These are phyloP conservation scores for Lumnitzera racemosa DNA, from an alignment of 345 rosid species.

Conservation along the genomic window DNA sequence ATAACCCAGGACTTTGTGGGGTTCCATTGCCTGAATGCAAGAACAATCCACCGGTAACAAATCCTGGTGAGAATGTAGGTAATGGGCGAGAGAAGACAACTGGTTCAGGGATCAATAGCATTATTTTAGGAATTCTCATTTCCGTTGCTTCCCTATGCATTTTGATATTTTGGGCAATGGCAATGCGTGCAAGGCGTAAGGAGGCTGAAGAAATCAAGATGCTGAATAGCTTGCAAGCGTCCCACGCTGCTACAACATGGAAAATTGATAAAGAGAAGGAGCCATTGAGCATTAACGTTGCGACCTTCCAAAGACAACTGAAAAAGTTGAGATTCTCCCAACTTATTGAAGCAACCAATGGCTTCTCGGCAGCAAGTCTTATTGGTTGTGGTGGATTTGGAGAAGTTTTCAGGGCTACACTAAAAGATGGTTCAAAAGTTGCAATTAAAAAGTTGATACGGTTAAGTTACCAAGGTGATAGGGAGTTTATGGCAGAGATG, in stretches of 20 bases:
- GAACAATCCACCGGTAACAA: conserved; percentile 34
- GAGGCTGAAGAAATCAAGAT: conserved; percentile 81
- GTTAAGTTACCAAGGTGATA: conserved; percentile 9
- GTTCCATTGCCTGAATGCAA: conserved; percentile 78
- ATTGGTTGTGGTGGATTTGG: conserved; percentile 13
- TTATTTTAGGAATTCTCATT: conserved; percentile 71
- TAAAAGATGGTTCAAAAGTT: conserved; percentile 6
- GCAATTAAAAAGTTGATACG: conserved; percentile 10
- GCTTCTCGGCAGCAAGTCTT: conserved; percentile 9
- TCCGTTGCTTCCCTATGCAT: conserved; percentile 76
- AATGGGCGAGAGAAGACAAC: conserved; percentile 24
- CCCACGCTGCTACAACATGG: conserved; percentile 88
- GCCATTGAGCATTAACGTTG: conserved; percentile 1
- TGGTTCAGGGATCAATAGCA: conserved; percentile 72
- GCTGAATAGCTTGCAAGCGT: conserved; percentile 78
- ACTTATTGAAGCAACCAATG: conserved; percentile 6
- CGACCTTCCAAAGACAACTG: background rate
- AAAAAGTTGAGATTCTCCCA: background rate
- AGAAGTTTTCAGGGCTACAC: conserved; percentile 8
- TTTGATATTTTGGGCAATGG: conserved; percentile 78
- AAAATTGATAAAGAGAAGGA: conserved; percentile 75
- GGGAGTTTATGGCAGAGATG: conserved; percentile 12
- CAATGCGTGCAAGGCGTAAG: conserved; percentile 69
- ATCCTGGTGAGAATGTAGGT: conserved; percentile 22
- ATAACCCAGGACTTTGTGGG: conserved; percentile 95